phyloP scores from a whole-genome alignment of 2,329 filamentous ascomycete genomes.

The Sporothrix humicola region DNA sequence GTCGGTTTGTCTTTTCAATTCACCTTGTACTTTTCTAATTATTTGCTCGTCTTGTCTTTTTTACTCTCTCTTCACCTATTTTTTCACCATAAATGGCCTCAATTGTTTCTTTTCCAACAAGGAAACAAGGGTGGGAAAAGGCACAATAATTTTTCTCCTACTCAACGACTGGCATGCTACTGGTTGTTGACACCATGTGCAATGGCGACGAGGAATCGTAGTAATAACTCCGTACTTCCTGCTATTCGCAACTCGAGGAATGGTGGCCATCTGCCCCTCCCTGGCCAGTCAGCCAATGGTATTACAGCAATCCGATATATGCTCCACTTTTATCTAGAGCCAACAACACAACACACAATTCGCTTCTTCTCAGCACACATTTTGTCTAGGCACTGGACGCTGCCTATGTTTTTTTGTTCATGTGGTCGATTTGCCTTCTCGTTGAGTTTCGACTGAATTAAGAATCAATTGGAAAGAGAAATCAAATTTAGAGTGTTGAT shows the following conservation, averaged over 20 bases:
- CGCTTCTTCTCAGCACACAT: neutral
- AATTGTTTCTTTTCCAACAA: neutral
- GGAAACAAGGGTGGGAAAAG: neutral
- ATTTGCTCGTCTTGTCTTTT: neutral
- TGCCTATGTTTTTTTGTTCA: neutral
- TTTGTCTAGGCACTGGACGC: neutral
- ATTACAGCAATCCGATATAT: neutral
- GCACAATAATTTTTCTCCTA: neutral
- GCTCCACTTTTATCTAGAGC: conserved; percentile 9
- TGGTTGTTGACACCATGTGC: conserved; percentile 14
- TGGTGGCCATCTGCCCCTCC: neutral
- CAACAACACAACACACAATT: conserved; percentile 7
- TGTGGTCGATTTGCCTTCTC: neutral
- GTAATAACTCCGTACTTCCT: neutral
- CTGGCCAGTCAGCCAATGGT: conserved; percentile 22
- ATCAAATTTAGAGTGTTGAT: too few species aligned
- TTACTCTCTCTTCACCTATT: neutral
- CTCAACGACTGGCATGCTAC: conserved; percentile 18
- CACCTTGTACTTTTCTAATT: neutral
- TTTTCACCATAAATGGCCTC: neutral
- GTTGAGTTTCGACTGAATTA: neutral
- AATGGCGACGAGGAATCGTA: neutral
- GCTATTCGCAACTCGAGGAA: neutral
- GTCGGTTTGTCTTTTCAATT: neutral
- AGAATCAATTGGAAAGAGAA: neutral